Percentiles rank a stretch among this genome's conserved stretches.
Conservation (phyloP, 164 flowering plant species). For the Liriodendron chinense region DNA sequence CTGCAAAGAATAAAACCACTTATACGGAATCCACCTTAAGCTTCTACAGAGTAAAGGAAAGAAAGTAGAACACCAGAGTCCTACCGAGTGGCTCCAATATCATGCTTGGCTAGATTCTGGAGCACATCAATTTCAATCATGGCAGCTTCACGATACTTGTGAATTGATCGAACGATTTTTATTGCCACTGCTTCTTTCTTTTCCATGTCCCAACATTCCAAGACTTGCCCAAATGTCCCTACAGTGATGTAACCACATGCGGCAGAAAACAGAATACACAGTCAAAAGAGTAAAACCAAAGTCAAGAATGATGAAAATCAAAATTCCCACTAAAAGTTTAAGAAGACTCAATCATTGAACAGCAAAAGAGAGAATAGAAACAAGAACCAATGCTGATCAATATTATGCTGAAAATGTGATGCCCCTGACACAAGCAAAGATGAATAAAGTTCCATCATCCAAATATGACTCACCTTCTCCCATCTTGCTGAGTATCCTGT, state of each 20-base stretch:
- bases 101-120: conserved; percentile 75
- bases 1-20: conserved; percentile 84
- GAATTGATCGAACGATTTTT: conserved; percentile 77
- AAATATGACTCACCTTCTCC: conserved; percentile 77
- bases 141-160: conserved; percentile 93
- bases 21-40: conserved; percentile 42
- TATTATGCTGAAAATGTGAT: no score
- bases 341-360: not conserved
- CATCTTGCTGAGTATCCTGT: conserved; percentile 80
- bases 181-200: conserved; percentile 80
- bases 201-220: conserved; percentile 87
- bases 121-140: conserved; percentile 94
- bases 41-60: conserved; percentile 16
- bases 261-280: not conserved
- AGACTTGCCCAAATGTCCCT: conserved; percentile 96
- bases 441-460: not conserved
- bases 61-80: conserved; percentile 17
- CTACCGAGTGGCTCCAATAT: conserved; percentile 71
- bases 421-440: not conserved
- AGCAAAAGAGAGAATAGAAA: not conserved
- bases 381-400: not conserved
- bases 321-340: not conserved
- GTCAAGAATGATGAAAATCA: not conserved
- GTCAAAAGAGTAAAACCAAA: not conserved
- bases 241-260: conserved; percentile 11